Evolutionary conservation across 129 eudicot genomes (phyloP), one percentile per base, ranked within the genome.

Genomic region (Solidago caesia): DNA sequence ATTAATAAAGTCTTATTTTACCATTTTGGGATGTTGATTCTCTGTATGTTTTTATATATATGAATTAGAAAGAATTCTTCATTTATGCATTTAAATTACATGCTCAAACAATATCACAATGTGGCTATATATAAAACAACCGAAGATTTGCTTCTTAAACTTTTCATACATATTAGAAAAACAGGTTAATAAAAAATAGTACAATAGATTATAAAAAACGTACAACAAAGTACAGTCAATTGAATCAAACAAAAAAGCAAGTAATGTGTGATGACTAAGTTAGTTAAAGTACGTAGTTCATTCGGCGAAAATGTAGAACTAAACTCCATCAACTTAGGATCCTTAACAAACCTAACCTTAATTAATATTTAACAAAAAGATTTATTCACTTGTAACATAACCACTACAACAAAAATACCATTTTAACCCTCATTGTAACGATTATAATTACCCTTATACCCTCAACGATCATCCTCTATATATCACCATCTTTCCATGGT

Each of bases 271-370:
- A 53, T 44, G 27, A 48, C 76, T 72, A 26, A 33, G 2, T 33
- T 4, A 60, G 39, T 44, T 27, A 43, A 65, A 65, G 44, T 33
- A 1, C 39, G 3, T 21, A 43, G 7, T 75, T 55, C 53, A 43
- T 13, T 53, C 51, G 26, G 60, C 74, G 15, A 27, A 57, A 57
- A 68, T 68, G 62, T 59, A 68, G 75, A 6, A 45, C 51, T 48
- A 14, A 58, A 48, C 10, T 7, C 72, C 81, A 1, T 2, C 7
- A 61, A 70, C n/a, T 48, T 77, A 62, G 81, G 81, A 77, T 77
- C 76, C 68, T 33, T 41, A 69, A 77, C 76, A 60, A 60, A 77
- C 76, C 64, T 39, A 60, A 69, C 76, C 71, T 39, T 11, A 44
- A 56, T 10, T 13, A 6, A 44, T 27, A 59, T 58, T 12, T 47